phyloP scores from a whole-genome alignment of 148 eudicot species.

The Nepenthes mirabilis region DNA sequence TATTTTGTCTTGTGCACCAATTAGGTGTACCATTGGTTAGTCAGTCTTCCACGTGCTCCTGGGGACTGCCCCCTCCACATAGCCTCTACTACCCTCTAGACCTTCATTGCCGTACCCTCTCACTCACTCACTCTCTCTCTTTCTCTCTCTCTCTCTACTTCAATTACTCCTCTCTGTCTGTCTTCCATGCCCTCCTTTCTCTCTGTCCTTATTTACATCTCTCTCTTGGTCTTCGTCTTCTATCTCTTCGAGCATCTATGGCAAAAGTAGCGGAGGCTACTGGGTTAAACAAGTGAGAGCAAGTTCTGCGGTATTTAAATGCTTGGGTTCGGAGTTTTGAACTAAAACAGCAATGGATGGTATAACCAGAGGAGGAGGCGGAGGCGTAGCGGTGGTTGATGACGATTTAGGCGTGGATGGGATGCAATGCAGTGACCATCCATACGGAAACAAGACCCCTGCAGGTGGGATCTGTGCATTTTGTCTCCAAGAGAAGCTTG shows the following conservation, averaged over 20 bases:
- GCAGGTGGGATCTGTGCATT: slow-evolving; percentile 75
- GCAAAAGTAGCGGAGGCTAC: too few relatives aligned
- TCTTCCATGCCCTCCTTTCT: too few relatives aligned
- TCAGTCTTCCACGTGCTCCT: slow-evolving; percentile 8
- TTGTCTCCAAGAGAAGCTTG: slow-evolving; percentile 93
- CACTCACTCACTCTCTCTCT: not conserved
- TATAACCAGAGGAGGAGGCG: slow-evolving; percentile 1
- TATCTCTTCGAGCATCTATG: too few relatives aligned
- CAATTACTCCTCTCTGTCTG: too few relatives aligned
- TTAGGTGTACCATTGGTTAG: not conserved
- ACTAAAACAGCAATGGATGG: not conserved
- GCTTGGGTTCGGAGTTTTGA: too few relatives aligned
- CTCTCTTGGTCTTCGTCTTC: too few relatives aligned
- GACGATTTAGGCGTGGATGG: slow-evolving; percentile 36
- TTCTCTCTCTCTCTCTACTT: too few relatives aligned
- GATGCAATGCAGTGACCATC: slow-evolving; percentile 48
- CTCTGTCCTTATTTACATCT: too few relatives aligned
- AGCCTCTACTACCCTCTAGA: not conserved
- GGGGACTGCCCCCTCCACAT: not conserved
- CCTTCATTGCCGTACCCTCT: not conserved
- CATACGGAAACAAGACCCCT: slow-evolving; percentile 39
- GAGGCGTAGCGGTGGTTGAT: not conserved
- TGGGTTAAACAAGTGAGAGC: too few relatives aligned
- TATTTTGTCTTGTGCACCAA: too few relatives aligned
- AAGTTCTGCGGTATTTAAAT: too few relatives aligned